Evolutionary conservation across 768 basidiomycete species (phyloP).

Genomic region (Pholiota microspora): DNA sequence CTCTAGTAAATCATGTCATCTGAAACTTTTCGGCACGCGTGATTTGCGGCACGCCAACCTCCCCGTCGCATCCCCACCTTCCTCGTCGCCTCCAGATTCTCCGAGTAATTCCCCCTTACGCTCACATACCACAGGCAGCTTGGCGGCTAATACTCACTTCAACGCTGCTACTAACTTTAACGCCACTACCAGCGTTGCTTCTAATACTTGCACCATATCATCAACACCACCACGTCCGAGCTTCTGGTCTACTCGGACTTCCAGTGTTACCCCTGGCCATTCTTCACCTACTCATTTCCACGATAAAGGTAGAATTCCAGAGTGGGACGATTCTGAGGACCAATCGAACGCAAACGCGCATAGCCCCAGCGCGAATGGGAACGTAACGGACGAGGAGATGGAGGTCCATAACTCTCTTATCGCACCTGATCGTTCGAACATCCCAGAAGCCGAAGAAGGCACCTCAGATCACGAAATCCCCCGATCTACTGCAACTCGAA

Average conservation of each 20-base stretch:
- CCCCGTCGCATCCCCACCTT: conserved; percentile 37
- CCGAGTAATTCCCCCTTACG: conserved; percentile 15
- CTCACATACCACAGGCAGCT: conserved; percentile 13
- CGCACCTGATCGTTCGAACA: background rate
- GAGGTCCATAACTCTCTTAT: conserved; percentile 7
- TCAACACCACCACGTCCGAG: conserved; percentile 4
- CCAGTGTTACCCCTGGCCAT: background rate
- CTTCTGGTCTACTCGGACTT: background rate
- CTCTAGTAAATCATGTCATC: conserved; percentile 82
- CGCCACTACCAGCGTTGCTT: background rate
- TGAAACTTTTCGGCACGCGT: conserved; percentile 75
- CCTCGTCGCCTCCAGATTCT: conserved; percentile 24
- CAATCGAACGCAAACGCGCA: background rate
- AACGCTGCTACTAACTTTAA: too few relatives aligned
- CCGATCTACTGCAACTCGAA: background rate
- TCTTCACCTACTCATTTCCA: conserved; percentile 6
- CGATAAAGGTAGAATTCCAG: background rate
- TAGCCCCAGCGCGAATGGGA: conserved; percentile 17
- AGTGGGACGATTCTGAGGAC: conserved; percentile 1
- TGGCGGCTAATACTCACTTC: too few relatives aligned
- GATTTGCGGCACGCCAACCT: conserved; percentile 74
- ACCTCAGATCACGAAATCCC: background rate
- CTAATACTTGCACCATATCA: background rate
- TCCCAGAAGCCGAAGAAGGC: conserved; percentile 4
- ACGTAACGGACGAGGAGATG: background rate